phyloP scores from a whole-genome alignment of 2,329 filamentous ascomycete species.

The Aspergillus sojae region DNA sequence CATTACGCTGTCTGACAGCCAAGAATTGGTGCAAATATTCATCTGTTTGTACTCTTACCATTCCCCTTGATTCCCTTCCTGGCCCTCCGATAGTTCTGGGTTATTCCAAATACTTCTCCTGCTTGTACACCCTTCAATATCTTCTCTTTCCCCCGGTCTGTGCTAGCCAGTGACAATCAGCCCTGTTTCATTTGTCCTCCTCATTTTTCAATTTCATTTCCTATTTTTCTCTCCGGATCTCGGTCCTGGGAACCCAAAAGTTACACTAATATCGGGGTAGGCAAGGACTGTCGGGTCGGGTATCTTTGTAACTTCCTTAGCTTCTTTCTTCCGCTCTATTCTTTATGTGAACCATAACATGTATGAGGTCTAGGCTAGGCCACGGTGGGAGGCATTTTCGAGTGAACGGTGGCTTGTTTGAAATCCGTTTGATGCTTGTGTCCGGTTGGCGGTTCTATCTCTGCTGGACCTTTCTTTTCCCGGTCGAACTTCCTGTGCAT shows the following conservation, averaged over 20 bases:
- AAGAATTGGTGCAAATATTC: not conserved
- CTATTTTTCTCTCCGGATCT: not conserved
- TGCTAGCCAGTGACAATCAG: no score
- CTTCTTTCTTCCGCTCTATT: not conserved
- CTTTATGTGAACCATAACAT: not conserved
- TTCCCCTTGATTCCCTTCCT: not conserved
- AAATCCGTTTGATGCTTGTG: not conserved
- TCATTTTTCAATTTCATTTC: not conserved
- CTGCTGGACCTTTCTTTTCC: not conserved
- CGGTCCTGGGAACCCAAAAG: not conserved
- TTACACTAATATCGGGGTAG: slow-evolving; percentile 18
- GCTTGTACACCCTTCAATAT: slow-evolving; percentile 3
- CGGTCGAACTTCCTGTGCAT: not conserved
- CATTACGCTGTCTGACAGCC: not conserved
- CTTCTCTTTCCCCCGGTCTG: not conserved
- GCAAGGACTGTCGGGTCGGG: not conserved
- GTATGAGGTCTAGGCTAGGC: not conserved
- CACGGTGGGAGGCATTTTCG: not conserved
- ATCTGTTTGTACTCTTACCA: not conserved
- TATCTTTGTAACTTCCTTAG: not conserved
- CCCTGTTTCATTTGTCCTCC: no score
- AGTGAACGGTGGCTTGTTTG: slow-evolving; percentile 7
- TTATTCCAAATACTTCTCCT: not conserved
- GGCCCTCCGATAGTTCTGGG: not conserved
- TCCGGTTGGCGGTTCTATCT: not conserved